phyloP scores from a whole-genome alignment of 2,329 filamentous ascomycete species.

The Drechslerella coelobrocha region DNA sequence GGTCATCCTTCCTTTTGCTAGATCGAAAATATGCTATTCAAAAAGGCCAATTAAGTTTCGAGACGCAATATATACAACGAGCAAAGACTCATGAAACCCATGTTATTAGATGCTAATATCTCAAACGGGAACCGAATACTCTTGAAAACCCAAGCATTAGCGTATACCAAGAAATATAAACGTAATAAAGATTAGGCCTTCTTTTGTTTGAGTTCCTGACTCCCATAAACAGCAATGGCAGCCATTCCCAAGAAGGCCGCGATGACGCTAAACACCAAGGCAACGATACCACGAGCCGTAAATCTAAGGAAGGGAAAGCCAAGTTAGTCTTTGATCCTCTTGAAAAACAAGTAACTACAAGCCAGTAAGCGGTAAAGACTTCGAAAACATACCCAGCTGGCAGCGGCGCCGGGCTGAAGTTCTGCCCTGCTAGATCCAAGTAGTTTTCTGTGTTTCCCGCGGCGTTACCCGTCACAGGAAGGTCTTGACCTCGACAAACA shows the following conservation, averaged over 20 bases:
- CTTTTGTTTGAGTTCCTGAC: conserved; percentile 56
- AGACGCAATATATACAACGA: conserved; percentile 24
- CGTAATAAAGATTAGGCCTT: not conserved
- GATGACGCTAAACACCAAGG: conserved; percentile 74
- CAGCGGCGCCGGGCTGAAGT: conserved; percentile 64
- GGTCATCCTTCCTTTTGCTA: no score
- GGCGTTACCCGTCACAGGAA: conserved; percentile 72
- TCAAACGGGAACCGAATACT: no score
- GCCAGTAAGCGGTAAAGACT: no score
- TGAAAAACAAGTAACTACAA: no score
- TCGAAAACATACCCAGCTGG: conserved; percentile 68
- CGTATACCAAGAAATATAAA: not conserved
- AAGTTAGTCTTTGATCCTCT: not conserved
- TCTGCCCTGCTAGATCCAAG: conserved; percentile 70
- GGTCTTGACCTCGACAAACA: conserved; percentile 61
- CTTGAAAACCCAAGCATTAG: not conserved
- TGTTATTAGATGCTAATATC: conserved; percentile 13
- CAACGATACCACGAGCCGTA: conserved; percentile 73
- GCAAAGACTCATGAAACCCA: no score
- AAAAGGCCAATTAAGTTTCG: no score
- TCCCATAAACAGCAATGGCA: conserved; percentile 72
- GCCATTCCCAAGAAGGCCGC: conserved; percentile 72
- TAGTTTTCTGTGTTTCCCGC: conserved; percentile 72
- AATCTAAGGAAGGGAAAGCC: conserved; percentile 60
- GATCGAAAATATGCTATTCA: no score